A percentile compares a stretch with the other conserved stretches of the same genome.
These are phyloP conservation scores for Colletotrichum cereale DNA, from an alignment of 2,329 filamentous ascomycete genomes.

Conservation along the genomic window DNA sequence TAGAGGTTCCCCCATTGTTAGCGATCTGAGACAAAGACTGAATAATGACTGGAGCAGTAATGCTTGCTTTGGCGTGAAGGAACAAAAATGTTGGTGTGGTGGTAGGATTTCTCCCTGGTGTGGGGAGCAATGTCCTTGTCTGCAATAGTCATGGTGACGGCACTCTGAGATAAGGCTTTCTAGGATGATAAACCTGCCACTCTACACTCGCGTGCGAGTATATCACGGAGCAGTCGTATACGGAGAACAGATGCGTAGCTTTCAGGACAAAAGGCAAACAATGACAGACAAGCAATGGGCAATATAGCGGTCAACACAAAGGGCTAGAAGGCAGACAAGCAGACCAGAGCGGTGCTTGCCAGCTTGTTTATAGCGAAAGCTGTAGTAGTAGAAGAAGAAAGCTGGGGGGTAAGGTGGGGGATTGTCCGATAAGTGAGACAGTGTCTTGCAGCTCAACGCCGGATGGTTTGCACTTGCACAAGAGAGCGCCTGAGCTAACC, in stretches of 20 bases:
- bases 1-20: constrained; percentile 52
- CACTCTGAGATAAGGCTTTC: constrained; percentile 8
- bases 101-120: constrained; percentile 40
- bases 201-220: constrained; percentile 6
- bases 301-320: constrained; percentile 28
- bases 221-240: constrained; percentile 20
- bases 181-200: constrained; percentile 1
- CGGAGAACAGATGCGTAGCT: constrained; percentile 7
- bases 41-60: constrained; percentile 1
- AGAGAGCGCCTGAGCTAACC: constrained; percentile 33
- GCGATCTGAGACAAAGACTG: background rate
- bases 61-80: constrained; percentile 38
- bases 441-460: constrained; percentile 36
- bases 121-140: constrained; percentile 40
- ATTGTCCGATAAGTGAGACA: constrained; percentile 36
- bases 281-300: constrained; percentile 24
- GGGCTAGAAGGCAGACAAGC: constrained; percentile 14
- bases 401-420: constrained; percentile 37
- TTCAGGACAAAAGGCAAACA: constrained; percentile 29
- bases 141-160: constrained; percentile 34
- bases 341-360: constrained; percentile 29
- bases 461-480: constrained; percentile 21
- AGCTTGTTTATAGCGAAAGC: constrained; percentile 34
- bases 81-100: constrained; percentile 36
- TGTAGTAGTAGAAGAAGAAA: constrained; percentile 31